Base-by-base conservation (phyloP, 2,329 filamentous ascomycete species). In the Arthrinium phaeospermum region DNA sequence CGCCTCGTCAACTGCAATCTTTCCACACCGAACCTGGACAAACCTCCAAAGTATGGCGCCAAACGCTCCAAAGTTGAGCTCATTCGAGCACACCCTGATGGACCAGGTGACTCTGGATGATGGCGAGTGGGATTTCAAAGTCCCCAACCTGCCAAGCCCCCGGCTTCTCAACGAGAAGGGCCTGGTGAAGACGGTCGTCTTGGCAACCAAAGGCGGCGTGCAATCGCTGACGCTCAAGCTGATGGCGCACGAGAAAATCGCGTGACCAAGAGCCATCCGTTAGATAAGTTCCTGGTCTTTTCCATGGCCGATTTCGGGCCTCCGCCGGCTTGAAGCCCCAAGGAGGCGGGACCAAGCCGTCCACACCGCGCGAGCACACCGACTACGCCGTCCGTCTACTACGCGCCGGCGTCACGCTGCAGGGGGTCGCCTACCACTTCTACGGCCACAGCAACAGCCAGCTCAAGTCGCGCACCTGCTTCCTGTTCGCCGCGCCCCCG, bases 381-480 rank as follows among this genome's bases (percentile, higher is more conserved):
- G 81, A 83, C 41, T 85, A 83, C 72, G 76, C 79, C 34, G 77
- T 79, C 30, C 74, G 78, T n/a, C 70, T 85, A 8, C 79, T 85
- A 24, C 74, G 76, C 7, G 69, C 76, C 0, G 83, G 82, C 37
- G 75, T 85, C 46, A 72, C 46, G 1, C 71, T 84, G 41, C 81
- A 85, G 68, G 80, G 80, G 1, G 72, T 78, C 0, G 75, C 77
- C 1, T 85, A 85, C 74, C 77, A 83, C 72, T 85, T 85, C 74
- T 85, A 81, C 69, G 83, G 82, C 0, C 84, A 85, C 75, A 84
- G 82, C 74, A 84, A 84, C 70, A 84, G 82, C 71, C 83, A 85
- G 75, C 77, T 85, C 19, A 84, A 84, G 74, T 84, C 82, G 1
- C 78, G 81, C 34, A 81, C 83, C 7, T 85, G 83, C 73, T 83